A percentile compares a stretch with the other conserved stretches of the same genome.
Conservation (phyloP, 805 yeast species). For the Candida sanyiensis region DNA sequence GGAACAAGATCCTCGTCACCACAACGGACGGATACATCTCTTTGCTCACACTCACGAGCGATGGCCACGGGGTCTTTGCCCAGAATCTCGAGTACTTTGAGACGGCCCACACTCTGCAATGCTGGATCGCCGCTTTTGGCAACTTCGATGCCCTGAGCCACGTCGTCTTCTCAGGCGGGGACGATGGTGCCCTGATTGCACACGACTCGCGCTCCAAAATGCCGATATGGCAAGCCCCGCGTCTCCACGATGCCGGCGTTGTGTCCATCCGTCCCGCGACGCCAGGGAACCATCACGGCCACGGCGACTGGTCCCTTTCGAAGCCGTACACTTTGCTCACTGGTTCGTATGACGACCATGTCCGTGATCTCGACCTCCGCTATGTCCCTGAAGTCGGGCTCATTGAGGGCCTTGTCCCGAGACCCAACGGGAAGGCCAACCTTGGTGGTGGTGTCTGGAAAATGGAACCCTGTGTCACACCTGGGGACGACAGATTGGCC, state of each 20-base stretch:
- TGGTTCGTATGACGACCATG: constrained; percentile 85
- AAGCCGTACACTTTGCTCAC: constrained; percentile 60
- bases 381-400: constrained; percentile 36
- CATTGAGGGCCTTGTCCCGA: constrained; percentile 49
- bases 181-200: constrained; percentile 70
- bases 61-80: constrained; percentile 17
- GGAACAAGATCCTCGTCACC: constrained; percentile 44
- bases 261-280: constrained; percentile 66
- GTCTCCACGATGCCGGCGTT: constrained; percentile 87
- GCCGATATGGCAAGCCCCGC: constrained; percentile 33
- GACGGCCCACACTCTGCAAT: constrained; percentile 62
- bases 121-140: constrained; percentile 84
- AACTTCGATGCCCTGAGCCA: constrained; percentile 43
- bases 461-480: constrained; percentile 53
- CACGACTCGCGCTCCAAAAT: constrained; percentile 50
- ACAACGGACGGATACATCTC: constrained; percentile 63
- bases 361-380: constrained; percentile 66
- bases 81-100: constrained; percentile 15
- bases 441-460: constrained; percentile 97
- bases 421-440: constrained; percentile 36
- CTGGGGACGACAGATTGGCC: constrained; percentile 44
- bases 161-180: constrained; percentile 84
- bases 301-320: constrained; percentile 36
- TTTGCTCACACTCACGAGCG: constrained; percentile 24
- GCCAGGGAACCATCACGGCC: constrained; percentile 30